Evolutionary conservation across 257 asterid species (phyloP), one percentile per base, ranked within the genome.

Genomic region (Buddleja alternifolia): DNA sequence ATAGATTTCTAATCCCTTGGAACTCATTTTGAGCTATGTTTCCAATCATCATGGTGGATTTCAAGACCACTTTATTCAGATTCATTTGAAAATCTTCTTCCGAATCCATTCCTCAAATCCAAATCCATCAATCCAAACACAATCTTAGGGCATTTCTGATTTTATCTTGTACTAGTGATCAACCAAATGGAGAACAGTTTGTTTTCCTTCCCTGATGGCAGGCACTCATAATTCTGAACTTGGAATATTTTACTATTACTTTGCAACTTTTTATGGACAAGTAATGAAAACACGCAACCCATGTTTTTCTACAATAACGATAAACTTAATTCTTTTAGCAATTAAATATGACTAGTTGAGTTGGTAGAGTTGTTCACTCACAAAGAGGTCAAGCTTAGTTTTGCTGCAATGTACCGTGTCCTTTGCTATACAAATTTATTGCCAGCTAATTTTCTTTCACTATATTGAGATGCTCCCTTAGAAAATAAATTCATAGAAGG

Each of bases 81-180:
- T n/a, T n/a, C n/a, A n/a, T n/a, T n/a, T n/a, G n/a, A n/a, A n/a
- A n/a, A n/a, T n/a, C n/a, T n/a, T n/a, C n/a, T n/a, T n/a, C n/a
- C n/a, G n/a, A n/a, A n/a, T n/a, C n/a, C n/a, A n/a, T n/a, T n/a
- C n/a, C n/a, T n/a, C n/a, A n/a, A n/a, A n/a, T n/a, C n/a, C n/a
- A n/a, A n/a, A n/a, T n/a, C n/a, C n/a, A n/a, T n/a, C n/a, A n/a
- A n/a, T n/a, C n/a, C n/a, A n/a, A n/a, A n/a, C n/a, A n/a, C n/a
- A n/a, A n/a, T n/a, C 53, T 25, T 53, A 9, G 25, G 7, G 45
- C n/a, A 40, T 48, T 29, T 47, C 20, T 37, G 21, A 25, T 41
- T 29, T 40, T 11, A 11, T 16, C 57, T 56, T 47, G 68, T 11
- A 19, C 42, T 59, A 39, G n/a, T 63, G 60, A 51, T 48, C 55